These are phyloP conservation scores for Spiraea crenata DNA, from an alignment of 331 rosid species.

Conservation along the genomic window DNA sequence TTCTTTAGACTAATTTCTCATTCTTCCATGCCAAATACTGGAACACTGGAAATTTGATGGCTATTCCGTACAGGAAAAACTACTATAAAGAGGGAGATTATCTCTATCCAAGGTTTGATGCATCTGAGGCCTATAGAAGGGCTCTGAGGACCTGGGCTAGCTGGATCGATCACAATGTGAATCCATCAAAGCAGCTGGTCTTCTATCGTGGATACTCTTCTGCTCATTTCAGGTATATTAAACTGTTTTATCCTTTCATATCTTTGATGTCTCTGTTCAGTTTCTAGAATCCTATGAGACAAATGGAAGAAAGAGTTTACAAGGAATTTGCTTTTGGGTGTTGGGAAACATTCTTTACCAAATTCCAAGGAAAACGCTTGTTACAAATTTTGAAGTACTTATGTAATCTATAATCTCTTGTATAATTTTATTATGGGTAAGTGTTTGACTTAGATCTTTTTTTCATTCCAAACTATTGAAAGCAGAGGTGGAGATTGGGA, in stretches of 20 bases:
- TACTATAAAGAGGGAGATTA: constrained; percentile 78
- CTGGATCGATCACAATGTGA: constrained; percentile 72
- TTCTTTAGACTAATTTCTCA: background rate
- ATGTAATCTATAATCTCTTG: background rate
- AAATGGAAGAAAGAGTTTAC: background rate
- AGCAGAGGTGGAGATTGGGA: constrained; percentile 98
- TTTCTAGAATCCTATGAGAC: background rate
- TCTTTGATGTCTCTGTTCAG: constrained; percentile 8
- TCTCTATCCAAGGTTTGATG: constrained; percentile 72
- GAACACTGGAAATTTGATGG: background rate
- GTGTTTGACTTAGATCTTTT: background rate
- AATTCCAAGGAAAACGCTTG: background rate
- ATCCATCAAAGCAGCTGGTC: constrained; percentile 66
- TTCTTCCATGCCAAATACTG: background rate
- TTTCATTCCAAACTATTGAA: constrained; percentile 20
- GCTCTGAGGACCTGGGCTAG: constrained; percentile 86
- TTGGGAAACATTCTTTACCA: background rate
- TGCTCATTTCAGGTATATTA: constrained; percentile 82
- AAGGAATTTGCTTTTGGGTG: background rate
- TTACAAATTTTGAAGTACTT: background rate
- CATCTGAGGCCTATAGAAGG: constrained; percentile 75
- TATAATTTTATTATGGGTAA: constrained; percentile 2
- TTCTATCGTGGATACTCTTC: constrained; percentile 94
- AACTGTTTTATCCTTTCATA: background rate
- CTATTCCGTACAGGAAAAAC: constrained; percentile 63